A percentile compares a stretch with the other conserved stretches of the same genome.
These are phyloP conservation scores for Capronia americana DNA, from an alignment of 2,329 filamentous ascomycete genomes.

Conservation along the genomic window DNA sequence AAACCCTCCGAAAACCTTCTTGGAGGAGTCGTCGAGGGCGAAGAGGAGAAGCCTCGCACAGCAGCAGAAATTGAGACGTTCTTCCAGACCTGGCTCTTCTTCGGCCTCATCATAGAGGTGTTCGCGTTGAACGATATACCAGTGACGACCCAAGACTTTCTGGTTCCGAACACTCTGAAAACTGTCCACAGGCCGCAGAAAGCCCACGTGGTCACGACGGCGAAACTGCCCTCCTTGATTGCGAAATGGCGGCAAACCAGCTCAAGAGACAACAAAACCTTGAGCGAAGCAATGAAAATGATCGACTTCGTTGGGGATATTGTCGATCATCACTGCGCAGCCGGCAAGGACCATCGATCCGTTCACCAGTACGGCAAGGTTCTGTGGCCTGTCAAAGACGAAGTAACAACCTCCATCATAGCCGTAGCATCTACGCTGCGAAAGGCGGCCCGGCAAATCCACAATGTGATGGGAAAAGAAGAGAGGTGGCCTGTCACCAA, in stretches of 20 bases:
- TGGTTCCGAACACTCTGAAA: conserved; percentile 1
- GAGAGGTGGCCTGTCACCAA: conserved; percentile 2
- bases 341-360: conserved; percentile 1
- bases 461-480: conserved; percentile 3
- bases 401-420: conserved; percentile 6
- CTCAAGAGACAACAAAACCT: conserved; percentile 1
- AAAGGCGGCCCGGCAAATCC: conserved; percentile 3
- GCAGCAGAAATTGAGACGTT: not conserved
- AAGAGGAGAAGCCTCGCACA: not conserved
- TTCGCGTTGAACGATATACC: not conserved
- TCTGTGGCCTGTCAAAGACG: conserved; percentile 1
- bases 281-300: not conserved
- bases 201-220: not conserved
- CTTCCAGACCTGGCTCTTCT: conserved; percentile 8
- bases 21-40: conserved; percentile 4
- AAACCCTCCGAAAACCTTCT: not conserved
- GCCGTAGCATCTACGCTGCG: not conserved
- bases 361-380: conserved; percentile 3
- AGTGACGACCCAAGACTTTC: not conserved
- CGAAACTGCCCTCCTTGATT: not conserved
- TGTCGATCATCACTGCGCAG: not conserved
- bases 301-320: not conserved
- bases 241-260: not conserved
- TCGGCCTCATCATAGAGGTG: conserved; percentile 5
- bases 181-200: conserved; percentile 3